phyloP scores from a whole-genome alignment of 805 yeast genomes.

The Candida qinlingensis region DNA sequence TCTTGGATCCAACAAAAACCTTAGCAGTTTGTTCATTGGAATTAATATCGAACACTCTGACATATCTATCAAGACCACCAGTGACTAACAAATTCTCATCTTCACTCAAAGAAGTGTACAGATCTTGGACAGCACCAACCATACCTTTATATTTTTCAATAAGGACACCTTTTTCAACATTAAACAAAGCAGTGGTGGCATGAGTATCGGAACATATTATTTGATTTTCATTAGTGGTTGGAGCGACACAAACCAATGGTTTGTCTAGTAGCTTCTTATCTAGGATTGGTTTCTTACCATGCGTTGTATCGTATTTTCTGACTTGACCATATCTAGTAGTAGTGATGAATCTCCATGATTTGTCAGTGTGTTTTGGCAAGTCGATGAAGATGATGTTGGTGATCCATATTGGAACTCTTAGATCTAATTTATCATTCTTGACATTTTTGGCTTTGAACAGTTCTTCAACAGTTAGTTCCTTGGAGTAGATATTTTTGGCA shows the following conservation, averaged over 20 bases:
- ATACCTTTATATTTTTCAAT: slow-evolving; percentile 74
- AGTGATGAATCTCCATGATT: slow-evolving; percentile 50
- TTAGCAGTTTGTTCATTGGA: slow-evolving; percentile 58
- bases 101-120: slow-evolving; percentile 20
- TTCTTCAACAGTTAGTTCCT: slow-evolving; percentile 23
- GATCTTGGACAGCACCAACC: slow-evolving; percentile 56
- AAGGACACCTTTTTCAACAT: slow-evolving; percentile 44
- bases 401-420: slow-evolving; percentile 81
- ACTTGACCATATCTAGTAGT: slow-evolving; percentile 74
- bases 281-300: slow-evolving; percentile 64
- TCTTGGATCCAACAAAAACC: slow-evolving; percentile 71
- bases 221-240: slow-evolving; percentile 28
- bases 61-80: slow-evolving; percentile 86
- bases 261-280: slow-evolving; percentile 50
- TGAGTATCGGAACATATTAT: slow-evolving; percentile 72
- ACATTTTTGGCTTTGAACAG: slow-evolving; percentile 78
- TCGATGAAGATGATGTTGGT: slow-evolving; percentile 47
- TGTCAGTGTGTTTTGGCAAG: slow-evolving; percentile 28
- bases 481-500: slow-evolving; percentile 16
- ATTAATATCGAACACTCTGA: slow-evolving; percentile 65
- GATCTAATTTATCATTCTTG: slow-evolving; percentile 68
- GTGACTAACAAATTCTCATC: slow-evolving; percentile 49
- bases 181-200: slow-evolving; percentile 53
- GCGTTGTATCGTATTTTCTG: slow-evolving; percentile 63
- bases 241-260: slow-evolving; percentile 39